Base-by-base conservation (phyloP, 257 asterid genomes). In the Cinchona pubescens region DNA sequence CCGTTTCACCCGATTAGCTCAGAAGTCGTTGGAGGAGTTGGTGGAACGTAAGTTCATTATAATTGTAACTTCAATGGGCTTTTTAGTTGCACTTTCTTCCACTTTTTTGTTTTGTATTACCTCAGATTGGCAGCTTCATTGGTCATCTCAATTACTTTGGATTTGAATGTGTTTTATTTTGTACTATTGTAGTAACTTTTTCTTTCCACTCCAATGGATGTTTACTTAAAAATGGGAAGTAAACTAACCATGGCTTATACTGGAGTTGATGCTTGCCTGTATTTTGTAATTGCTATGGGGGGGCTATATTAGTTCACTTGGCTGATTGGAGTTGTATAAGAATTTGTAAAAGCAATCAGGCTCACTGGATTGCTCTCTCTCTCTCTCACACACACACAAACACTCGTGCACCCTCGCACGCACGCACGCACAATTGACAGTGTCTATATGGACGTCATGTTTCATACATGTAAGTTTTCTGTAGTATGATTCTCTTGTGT, bases 1-100 rank as follows among this genome's bases (percentile, higher is more conserved):
- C 98, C 98, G n/a, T 94, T 94, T 88, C 95, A 92, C 81, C 98
- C 98, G 43, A 73, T 94, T 86, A 90, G 98, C 87, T 90, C 98
- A 82, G 97, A 94, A 88, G 89, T 81, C 21, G 35, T 79, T 82
- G 98, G 98, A 76, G 98, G 98, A 74, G 97, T 94, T 78, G 98
- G 98, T 48, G 98, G 98, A 87, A 94, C 98, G 97, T 94, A 84
- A 90, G 98, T 83, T 72, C 80, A 34, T 64, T 34, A 42, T 42
- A 43, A 67, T 34, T 42, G 1, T 78, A 37, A 14, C 53, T 30
- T 59, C 74, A 51, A 46, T 75, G 56, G 46, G 63, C 45, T 76
- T 72, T 63, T 32, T 11, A 58, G 64, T 79, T 60, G 21, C 2
- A 38, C 27, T 7, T 72, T n/a, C 66, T 76, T 45, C 66, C 65